phyloP scores from a whole-genome alignment of 352 stramenopile species.

The Globisporangium irregulare region DNA sequence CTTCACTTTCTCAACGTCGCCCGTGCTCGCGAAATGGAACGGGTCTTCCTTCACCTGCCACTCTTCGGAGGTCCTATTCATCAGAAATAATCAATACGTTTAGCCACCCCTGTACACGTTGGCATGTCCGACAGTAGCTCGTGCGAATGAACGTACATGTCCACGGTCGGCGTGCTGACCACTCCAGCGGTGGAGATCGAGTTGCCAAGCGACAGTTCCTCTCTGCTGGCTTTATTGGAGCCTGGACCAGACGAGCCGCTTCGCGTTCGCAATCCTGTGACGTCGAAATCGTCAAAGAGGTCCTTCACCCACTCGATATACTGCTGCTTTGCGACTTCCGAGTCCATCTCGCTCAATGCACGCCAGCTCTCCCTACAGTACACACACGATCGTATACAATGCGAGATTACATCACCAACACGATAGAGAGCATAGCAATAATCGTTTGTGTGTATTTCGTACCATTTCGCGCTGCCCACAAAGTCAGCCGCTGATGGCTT shows the following conservation, averaged over 20 bases:
- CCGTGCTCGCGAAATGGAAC: slow-evolving; percentile 74
- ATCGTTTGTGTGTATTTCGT: background rate
- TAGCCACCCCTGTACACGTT: background rate
- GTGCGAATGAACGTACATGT: slow-evolving; percentile 40
- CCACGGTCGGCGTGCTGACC: slow-evolving; percentile 63
- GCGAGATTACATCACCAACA: background rate
- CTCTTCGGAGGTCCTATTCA: slow-evolving; percentile 59
- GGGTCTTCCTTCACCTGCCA: slow-evolving; percentile 71
- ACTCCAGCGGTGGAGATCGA: slow-evolving; percentile 50
- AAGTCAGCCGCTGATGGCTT: slow-evolving; percentile 72
- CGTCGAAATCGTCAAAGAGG: slow-evolving; percentile 67
- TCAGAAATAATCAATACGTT: background rate
- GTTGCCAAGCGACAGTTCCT: slow-evolving; percentile 30
- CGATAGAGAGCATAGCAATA: background rate
- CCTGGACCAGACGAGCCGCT: slow-evolving; percentile 14
- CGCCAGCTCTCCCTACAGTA: slow-evolving; percentile 60
- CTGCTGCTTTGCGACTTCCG: slow-evolving; percentile 54
- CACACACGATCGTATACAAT: background rate
- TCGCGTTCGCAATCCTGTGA: slow-evolving; percentile 30
- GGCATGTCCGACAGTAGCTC: background rate
- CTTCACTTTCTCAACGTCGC: slow-evolving; percentile 51
- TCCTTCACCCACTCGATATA: slow-evolving; percentile 72
- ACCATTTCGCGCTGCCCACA: slow-evolving; percentile 69
- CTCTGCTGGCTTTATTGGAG: slow-evolving; percentile 23
- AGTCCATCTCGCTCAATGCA: slow-evolving; percentile 51